Evolutionary conservation across 2,329 filamentous ascomycete genomes (phyloP).

Genomic region (Talaromyces sp.): DNA sequence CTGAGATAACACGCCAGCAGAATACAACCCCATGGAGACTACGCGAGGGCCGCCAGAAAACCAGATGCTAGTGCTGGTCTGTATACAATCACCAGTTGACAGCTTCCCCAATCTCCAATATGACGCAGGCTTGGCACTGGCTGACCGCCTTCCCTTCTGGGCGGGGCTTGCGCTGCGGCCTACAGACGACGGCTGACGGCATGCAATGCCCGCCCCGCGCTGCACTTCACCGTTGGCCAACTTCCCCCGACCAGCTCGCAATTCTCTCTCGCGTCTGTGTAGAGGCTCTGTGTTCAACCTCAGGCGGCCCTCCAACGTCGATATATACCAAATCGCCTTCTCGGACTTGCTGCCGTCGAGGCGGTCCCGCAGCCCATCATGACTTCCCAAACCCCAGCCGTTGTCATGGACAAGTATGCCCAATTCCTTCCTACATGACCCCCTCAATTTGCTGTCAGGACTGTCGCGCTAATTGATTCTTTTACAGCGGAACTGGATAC

Average conservation of each 20-base stretch:
- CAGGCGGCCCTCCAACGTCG: not conserved
- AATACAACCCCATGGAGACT: not conserved
- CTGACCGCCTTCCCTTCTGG: not conserved
- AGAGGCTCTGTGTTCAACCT: not conserved
- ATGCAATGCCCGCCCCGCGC: not conserved
- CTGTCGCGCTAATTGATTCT: conserved; percentile 14
- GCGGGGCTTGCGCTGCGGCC: not conserved
- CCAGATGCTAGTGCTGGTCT: not conserved
- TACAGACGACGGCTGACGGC: not conserved
- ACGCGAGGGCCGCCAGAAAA: not conserved
- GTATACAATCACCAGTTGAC: not conserved
- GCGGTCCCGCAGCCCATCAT: conserved; percentile 47
- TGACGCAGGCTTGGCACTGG: not conserved
- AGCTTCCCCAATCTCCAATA: not conserved
- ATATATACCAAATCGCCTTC: not conserved
- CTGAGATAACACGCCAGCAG: not conserved
- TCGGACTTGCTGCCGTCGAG: conserved; percentile 1
- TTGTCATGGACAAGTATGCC: conserved; percentile 99
- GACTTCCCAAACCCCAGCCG: conserved; percentile 98
- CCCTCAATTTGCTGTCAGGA: conserved; percentile 15
- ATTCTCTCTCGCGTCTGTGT: not conserved
- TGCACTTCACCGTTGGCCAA: not conserved
- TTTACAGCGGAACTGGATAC: conserved; percentile 87
- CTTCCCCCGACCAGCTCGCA: not conserved
- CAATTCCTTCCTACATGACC: conserved; percentile 19